A percentile compares a stretch with the other conserved stretches of the same genome.
These are phyloP conservation scores for Talaromyces funiculosus DNA, from an alignment of 2,329 filamentous ascomycete genomes.

Conservation along the genomic window DNA sequence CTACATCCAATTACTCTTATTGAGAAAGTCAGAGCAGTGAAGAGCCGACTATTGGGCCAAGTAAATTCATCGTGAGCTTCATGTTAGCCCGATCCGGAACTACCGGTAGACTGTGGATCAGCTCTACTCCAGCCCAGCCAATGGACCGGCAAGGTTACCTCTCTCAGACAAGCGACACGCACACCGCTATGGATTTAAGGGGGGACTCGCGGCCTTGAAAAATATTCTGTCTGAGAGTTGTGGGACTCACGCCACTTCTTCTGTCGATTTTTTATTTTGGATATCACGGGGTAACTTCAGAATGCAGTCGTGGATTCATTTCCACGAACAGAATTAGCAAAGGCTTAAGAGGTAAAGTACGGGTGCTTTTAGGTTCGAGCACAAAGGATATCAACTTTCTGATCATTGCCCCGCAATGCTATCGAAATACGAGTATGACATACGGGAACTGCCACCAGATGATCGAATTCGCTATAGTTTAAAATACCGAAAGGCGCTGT, in stretches of 20 bases:
- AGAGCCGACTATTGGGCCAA: not conserved
- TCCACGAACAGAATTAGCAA: not conserved
- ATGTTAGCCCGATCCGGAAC: not conserved
- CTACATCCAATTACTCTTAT: not conserved
- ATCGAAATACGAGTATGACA: slow-evolving; percentile 1
- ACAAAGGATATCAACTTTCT: not conserved
- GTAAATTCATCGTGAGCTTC: not conserved
- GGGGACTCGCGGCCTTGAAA: not conserved
- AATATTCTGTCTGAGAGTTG: not conserved
- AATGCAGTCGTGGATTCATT: not conserved
- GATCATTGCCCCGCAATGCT: not conserved
- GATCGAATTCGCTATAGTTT: not conserved
- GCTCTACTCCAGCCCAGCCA: not conserved
- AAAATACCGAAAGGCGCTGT: not conserved
- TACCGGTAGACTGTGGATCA: not conserved
- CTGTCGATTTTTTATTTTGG: not conserved
- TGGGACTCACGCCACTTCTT: not conserved
- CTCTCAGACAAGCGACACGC: not conserved
- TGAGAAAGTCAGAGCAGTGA: not conserved
- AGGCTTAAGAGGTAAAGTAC: not conserved
- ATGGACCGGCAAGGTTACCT: not conserved
- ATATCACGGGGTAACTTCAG: not conserved
- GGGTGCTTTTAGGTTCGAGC: not conserved
- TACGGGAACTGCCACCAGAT: not conserved
- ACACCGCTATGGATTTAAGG: slow-evolving; percentile 1